phyloP scores from a whole-genome alignment of 2,329 filamentous ascomycete genomes.

The Paecilomyces fulvus region DNA sequence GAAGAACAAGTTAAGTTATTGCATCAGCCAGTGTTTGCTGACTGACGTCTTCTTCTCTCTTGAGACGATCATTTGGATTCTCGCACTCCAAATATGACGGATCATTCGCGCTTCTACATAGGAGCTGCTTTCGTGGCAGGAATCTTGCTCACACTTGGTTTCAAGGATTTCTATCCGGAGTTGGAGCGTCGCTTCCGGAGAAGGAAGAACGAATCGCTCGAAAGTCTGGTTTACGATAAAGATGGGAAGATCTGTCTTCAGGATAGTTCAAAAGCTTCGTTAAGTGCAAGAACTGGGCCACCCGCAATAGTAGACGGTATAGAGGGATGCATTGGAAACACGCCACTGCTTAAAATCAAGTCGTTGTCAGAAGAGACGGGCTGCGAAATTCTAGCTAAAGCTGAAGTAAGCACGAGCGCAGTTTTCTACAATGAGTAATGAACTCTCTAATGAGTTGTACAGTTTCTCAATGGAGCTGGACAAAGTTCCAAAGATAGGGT shows the following conservation, averaged over 20 bases:
- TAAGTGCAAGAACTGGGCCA: constrained; percentile 21
- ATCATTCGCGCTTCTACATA: constrained; percentile 45
- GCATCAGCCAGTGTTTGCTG: background rate
- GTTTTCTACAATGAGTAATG: background rate
- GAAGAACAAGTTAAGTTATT: background rate
- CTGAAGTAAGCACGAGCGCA: constrained; percentile 51
- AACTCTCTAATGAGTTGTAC: constrained; percentile 8
- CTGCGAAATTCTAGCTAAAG: constrained; percentile 84
- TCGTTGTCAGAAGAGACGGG: constrained; percentile 81
- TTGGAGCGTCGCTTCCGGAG: constrained; percentile 55
- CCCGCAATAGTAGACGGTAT: constrained; percentile 63
- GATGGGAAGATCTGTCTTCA: constrained; percentile 45
- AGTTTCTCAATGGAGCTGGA: constrained; percentile 88
- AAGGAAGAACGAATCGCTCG: constrained; percentile 14
- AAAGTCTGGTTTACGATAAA: background rate
- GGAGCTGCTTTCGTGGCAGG: constrained; percentile 69
- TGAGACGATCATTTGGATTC: background rate
- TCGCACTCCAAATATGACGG: constrained; percentile 18
- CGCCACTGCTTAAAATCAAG: constrained; percentile 76
- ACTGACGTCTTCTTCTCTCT: background rate
- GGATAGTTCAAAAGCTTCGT: constrained; percentile 29
- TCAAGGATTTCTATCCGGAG: constrained; percentile 73
- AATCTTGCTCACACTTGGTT: constrained; percentile 63
- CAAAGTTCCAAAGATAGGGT: constrained; percentile 93
- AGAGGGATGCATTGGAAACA: constrained; percentile 87